phyloP scores from a whole-genome alignment of 768 basidiomycete genomes.

The Psilocybe cyanescens region DNA sequence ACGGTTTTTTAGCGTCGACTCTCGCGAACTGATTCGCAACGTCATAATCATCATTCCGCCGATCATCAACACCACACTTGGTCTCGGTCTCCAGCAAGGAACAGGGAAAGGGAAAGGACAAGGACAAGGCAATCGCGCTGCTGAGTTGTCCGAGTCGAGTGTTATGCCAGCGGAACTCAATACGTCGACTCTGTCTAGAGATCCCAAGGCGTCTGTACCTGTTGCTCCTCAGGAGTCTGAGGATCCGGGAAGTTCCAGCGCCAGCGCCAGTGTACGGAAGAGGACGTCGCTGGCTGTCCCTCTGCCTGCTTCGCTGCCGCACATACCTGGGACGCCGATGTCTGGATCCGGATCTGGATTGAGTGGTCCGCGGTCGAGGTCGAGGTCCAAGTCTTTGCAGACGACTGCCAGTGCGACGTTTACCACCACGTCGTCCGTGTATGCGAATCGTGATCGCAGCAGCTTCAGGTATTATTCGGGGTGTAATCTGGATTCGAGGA shows the following conservation, averaged over 20 bases:
- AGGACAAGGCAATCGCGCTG: no score
- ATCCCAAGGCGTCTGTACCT: no score
- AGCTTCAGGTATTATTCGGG: not conserved
- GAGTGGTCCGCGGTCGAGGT: not conserved
- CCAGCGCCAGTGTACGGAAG: not conserved
- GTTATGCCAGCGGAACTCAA: no score
- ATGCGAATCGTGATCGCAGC: no score
- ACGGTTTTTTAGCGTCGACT: no score
- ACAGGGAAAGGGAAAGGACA: no score
- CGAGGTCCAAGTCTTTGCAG: not conserved
- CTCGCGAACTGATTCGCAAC: no score
- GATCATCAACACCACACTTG: no score
- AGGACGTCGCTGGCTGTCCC: slow-evolving; percentile 12
- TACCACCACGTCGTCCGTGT: not conserved
- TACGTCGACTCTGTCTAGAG: no score
- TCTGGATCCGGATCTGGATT: not conserved
- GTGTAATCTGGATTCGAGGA: not conserved
- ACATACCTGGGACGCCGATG: slow-evolving; percentile 17
- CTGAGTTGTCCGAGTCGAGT: no score
- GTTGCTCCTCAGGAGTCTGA: not conserved
- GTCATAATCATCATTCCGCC: no score
- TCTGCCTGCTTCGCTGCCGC: slow-evolving; percentile 8
- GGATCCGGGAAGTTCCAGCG: not conserved
- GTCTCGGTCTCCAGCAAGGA: no score
- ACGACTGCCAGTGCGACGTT: not conserved